phyloP scores from a whole-genome alignment of 2,329 filamentous ascomycete genomes.

The Hypoxylon sp. region DNA sequence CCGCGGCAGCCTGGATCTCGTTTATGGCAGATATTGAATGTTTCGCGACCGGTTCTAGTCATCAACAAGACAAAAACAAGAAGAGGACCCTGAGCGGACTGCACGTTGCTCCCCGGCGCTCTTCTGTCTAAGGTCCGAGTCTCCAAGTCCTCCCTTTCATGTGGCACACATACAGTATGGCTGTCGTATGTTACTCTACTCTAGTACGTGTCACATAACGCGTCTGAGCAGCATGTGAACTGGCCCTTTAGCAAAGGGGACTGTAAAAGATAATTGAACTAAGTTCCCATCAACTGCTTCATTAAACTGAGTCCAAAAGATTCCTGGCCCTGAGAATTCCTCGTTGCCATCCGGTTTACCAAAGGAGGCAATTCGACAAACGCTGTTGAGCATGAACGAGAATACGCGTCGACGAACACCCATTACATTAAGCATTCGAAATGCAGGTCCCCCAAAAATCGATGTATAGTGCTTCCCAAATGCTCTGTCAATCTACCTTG shows the following conservation, averaged over 20 bases:
- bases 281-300: conserved; percentile 1
- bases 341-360: background rate
- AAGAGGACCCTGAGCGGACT: background rate
- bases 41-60: conserved; percentile 2
- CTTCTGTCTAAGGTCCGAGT: conserved; percentile 5
- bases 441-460: too few relatives aligned
- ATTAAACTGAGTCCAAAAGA: conserved; percentile 5
- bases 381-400: background rate
- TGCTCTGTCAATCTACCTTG: too few relatives aligned
- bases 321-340: conserved; percentile 14
- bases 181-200: too few relatives aligned
- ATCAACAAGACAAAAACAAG: background rate
- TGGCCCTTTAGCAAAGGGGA: conserved; percentile 6
- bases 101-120: conserved; percentile 1
- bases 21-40: conserved; percentile 8
- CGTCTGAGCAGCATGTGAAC: background rate
- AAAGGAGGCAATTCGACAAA: background rate
- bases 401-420: background rate
- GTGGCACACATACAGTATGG: background rate
- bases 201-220: conserved; percentile 16
- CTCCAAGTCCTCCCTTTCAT: conserved; percentile 17
- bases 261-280: conserved; percentile 13
- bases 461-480: too few relatives aligned
- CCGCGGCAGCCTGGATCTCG: conserved; percentile 7
- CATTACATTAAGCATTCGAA: background rate